Conservation (phyloP, 371 early-diverging fungal species). For the Circinella minor region DNA sequence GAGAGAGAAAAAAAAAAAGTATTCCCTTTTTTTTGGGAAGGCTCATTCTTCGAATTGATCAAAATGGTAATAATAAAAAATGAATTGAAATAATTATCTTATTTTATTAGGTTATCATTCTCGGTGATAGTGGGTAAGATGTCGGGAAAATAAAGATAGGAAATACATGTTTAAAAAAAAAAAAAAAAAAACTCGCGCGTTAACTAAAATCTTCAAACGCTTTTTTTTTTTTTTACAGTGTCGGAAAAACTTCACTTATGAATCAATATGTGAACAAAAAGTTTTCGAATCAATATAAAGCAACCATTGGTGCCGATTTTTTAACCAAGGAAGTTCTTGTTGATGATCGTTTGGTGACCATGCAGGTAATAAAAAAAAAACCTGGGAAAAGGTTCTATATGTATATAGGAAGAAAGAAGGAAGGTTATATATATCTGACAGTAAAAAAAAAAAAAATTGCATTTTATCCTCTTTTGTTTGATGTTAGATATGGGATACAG, state of each 20-base stretch:
- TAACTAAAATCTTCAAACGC: slow-evolving; percentile 1
- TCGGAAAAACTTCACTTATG: slow-evolving; percentile 98
- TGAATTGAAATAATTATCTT: neutral
- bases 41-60: too few species aligned
- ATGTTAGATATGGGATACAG: slow-evolving; percentile 90
- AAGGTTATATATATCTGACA: slow-evolving; percentile 35
- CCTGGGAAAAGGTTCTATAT: neutral
- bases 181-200: neutral
- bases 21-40: neutral
- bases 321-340: slow-evolving; percentile 97
- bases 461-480: slow-evolving; percentile 13
- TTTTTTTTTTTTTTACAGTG: slow-evolving; percentile 47
- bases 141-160: neutral
- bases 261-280: slow-evolving; percentile 99
- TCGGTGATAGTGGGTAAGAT: slow-evolving; percentile 88
- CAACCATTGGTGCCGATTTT: slow-evolving; percentile 99
- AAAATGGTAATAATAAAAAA: neutral
- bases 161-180: neutral
- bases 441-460: slow-evolving; percentile 89
- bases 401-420: neutral
- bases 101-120: slow-evolving; percentile 78
- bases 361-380: slow-evolving; percentile 75
- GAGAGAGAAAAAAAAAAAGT: neutral
- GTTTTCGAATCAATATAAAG: slow-evolving; percentile 99
- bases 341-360: slow-evolving; percentile 86